Conservation (phyloP, 257 asterid species). For the Striga asiatica region DNA sequence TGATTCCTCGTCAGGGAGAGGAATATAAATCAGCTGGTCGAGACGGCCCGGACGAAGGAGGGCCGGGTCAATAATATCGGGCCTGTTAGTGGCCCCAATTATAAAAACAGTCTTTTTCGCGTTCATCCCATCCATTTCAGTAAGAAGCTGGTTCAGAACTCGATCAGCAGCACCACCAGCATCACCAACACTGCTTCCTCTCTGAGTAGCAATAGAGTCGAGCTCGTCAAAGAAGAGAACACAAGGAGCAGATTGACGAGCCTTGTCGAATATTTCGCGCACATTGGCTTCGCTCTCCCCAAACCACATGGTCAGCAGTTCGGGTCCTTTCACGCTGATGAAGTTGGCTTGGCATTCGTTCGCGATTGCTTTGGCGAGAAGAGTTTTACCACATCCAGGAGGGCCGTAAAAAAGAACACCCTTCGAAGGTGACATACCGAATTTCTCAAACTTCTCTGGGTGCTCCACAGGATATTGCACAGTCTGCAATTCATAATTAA, state of each 20-base stretch:
- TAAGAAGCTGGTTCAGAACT: conserved; percentile 46
- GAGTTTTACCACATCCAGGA: conserved; percentile 56
- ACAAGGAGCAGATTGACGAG: conserved; percentile 52
- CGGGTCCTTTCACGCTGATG: conserved; percentile 52
- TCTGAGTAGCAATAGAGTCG: conserved; percentile 52
- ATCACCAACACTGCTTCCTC: conserved; percentile 46
- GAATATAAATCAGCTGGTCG: conserved; percentile 48
- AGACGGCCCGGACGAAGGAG: conserved; percentile 51
- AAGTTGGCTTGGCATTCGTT: conserved; percentile 54
- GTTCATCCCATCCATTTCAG: conserved; percentile 57
- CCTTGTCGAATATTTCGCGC: conserved; percentile 50
- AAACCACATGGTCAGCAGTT: conserved; percentile 53
- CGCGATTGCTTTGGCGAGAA: conserved; percentile 50
- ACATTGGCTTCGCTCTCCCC: conserved; percentile 63
- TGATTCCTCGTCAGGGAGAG: conserved; percentile 50
- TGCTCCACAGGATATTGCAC: conserved; percentile 62
- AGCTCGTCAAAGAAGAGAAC: conserved; percentile 51
- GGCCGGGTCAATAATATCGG: conserved; percentile 50
- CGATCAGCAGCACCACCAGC: conserved; percentile 55
- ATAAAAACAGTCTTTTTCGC: conserved; percentile 52
- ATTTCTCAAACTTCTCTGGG: conserved; percentile 57
- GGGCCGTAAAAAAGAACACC: conserved; percentile 59
- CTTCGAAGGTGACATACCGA: conserved; percentile 61
- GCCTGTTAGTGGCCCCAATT: conserved; percentile 56
- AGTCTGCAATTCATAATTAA: conserved; percentile 29